Evolutionary conservation across 140 eudicot genomes (phyloP).

Genomic region (Cichorium intybus): DNA sequence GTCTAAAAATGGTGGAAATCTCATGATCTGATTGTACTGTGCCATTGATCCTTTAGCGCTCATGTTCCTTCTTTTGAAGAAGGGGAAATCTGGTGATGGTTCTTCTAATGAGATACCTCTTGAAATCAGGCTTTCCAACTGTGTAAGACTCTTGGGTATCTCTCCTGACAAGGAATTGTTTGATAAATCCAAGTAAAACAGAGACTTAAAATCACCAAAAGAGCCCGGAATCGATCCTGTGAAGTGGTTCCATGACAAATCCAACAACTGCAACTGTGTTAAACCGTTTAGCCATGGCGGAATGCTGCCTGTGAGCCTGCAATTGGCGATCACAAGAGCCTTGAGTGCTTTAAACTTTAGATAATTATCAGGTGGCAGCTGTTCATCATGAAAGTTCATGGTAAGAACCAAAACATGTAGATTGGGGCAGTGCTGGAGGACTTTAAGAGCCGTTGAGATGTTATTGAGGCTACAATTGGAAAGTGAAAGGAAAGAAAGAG

Average conservation of each 20-base stretch:
- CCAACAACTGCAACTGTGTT: constrained; percentile 44
- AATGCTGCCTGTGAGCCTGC: constrained; percentile 55
- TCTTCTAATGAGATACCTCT: constrained; percentile 34
- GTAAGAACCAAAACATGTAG: constrained; percentile 50
- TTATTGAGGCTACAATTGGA: constrained; percentile 50
- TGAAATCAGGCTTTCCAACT: constrained; percentile 21
- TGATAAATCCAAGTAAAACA: constrained; percentile 66
- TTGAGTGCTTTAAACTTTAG: constrained; percentile 37
- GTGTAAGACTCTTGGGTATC: constrained; percentile 48
- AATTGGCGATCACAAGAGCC: constrained; percentile 48
- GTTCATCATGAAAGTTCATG: constrained; percentile 47
- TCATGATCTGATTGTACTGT: constrained; percentile 33
- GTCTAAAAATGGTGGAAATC: constrained; percentile 49
- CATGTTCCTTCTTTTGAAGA: constrained; percentile 34
- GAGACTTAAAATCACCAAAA: constrained; percentile 38
- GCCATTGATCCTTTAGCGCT: background rate
- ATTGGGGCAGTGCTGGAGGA: constrained; percentile 59
- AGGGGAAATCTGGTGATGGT: constrained; percentile 40
- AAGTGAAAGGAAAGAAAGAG: constrained; percentile 51
- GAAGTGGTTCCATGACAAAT: constrained; percentile 64
- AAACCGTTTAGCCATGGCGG: constrained; percentile 55
- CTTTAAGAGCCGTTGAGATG: constrained; percentile 40
- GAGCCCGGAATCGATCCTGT: constrained; percentile 51
- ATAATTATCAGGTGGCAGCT: constrained; percentile 37
- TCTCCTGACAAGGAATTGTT: constrained; percentile 54